Conservation (phyloP, 768 basidiomycete species). For the Lactifluus volemus region DNA sequence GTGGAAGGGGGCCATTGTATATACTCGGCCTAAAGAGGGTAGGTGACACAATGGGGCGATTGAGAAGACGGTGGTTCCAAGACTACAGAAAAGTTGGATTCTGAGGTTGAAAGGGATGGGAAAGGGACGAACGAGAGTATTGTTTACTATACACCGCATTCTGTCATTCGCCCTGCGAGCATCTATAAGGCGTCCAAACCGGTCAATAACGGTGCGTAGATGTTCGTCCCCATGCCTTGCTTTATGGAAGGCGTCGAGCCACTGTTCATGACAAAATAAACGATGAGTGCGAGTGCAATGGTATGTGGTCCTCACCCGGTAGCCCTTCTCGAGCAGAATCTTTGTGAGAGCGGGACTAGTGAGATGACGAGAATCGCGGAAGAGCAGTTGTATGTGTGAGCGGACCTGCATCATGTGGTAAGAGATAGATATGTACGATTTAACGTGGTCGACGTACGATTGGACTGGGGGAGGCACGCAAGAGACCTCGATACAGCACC, state of each 20-base stretch:
- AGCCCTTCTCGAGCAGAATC: slow-evolving; percentile 38
- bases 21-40: slow-evolving; percentile 54
- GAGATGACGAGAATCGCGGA: slow-evolving; percentile 41
- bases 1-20: slow-evolving; percentile 64
- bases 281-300: not conserved
- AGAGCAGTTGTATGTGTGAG: slow-evolving; percentile 45
- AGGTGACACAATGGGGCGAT: slow-evolving; percentile 65
- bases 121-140: slow-evolving; percentile 41
- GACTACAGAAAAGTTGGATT: slow-evolving; percentile 32
- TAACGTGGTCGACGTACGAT: slow-evolving; percentile 36
- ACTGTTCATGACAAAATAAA: slow-evolving; percentile 31
- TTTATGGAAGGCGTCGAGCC: slow-evolving; percentile 46
- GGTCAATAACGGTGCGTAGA: slow-evolving; percentile 36
- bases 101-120: not conserved
- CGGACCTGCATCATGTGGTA: slow-evolving; percentile 38
- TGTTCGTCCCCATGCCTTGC: slow-evolving; percentile 47
- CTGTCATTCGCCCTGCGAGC: slow-evolving; percentile 40
- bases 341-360: slow-evolving; percentile 48
- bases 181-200: slow-evolving; percentile 53
- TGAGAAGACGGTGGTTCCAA: slow-evolving; percentile 44
- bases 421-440: not conserved
- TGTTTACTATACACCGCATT: slow-evolving; percentile 37
- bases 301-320: slow-evolving; percentile 39
- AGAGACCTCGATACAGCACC: slow-evolving; percentile 64
- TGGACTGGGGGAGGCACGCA: slow-evolving; percentile 44